Conservation (phyloP, 2,329 filamentous ascomycete genomes). For the Diplocarpon rosae region DNA sequence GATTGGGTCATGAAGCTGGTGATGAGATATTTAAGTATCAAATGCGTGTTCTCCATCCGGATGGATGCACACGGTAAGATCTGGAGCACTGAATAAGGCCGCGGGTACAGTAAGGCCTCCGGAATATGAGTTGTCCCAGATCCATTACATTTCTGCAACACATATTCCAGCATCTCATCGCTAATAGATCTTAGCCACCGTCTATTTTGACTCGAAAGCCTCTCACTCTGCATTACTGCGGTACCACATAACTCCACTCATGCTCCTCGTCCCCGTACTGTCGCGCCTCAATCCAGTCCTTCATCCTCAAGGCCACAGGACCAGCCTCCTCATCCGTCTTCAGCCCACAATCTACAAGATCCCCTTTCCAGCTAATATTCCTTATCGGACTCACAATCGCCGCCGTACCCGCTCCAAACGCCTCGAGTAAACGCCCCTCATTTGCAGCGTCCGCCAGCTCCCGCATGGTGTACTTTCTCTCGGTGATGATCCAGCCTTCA, state of each 20-base stretch:
- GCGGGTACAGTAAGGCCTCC: no score
- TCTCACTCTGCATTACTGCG: conserved; percentile 6
- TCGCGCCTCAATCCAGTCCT: conserved; percentile 91
- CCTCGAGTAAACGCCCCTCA: conserved; percentile 81
- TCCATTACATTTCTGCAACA: not conserved
- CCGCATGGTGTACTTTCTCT: conserved; percentile 87
- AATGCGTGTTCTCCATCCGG: no score
- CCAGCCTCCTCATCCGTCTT: conserved; percentile 76
- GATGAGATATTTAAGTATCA: no score
- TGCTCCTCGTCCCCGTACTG: conserved; percentile 93
- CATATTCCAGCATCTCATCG: not conserved
- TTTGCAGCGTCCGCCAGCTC: conserved; percentile 71
- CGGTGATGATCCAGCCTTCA: conserved; percentile 77
- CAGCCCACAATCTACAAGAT: conserved; percentile 73
- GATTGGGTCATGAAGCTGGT: no score
- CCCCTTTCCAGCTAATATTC: conserved; percentile 78
- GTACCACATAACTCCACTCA: conserved; percentile 63
- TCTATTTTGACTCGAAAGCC: conserved; percentile 4
- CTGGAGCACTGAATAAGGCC: no score
- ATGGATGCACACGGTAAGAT: no score
- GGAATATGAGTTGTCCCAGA: no score
- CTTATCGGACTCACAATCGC: conserved; percentile 88
- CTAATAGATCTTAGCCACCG: not conserved
- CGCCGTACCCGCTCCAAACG: conserved; percentile 88
- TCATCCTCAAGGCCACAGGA: conserved; percentile 75